Evolutionary conservation across 225 moss, liverwort and hornwort genomes (phyloP), one percentile per base, ranked within the genome.

Genomic region (Physcomitrellopsis africana): DNA sequence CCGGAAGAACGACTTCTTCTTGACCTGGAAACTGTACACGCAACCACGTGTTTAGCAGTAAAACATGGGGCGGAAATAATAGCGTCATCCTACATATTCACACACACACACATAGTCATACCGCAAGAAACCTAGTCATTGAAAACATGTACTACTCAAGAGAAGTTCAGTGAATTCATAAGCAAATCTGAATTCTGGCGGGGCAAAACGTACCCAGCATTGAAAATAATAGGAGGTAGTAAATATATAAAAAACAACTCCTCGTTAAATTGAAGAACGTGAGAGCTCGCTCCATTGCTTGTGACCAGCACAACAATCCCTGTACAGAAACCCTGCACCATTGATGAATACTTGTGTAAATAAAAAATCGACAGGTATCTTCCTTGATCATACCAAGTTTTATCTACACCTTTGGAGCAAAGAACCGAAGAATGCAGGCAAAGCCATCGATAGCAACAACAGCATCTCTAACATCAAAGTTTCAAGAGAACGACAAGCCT

Each of bases 201-300:
- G 23, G 53, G 37, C 52, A 70, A 42, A 22, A 59, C 70, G 42
- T 78, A 93, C 70, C 93, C 93, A 18, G 93, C 93, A 71, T 93
- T 93, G 68, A 93, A 93, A 17, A 93, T 93, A 68, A 93, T 93
- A 48, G 93, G 93, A 79, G 93, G 93, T 19, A 93, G 86, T 11
- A 93, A 80, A 44, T 93, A 93, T 23, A 93, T 93, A 67, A 93
- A 93, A 53, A 93, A 93, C 14, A 93, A 74, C 74, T 93, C 93
- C 76, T 89, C 93, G 27, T 93, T 59, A 63, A 93, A 93, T 65
- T 89, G 87, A 63, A 93, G 82, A 11, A 93, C 77, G 66, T 84
- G 91, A 14, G 93, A 93, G 79, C 89, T 91, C 8, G 87, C 75
- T 43, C 93, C 93, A 61, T 75, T 86, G 69, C 93, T 93, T 12